Percentiles rank a stretch among this genome's conserved stretches.
Conservation (phyloP, 192 early-diverging fungal species). For the Coemansia sp. region DNA sequence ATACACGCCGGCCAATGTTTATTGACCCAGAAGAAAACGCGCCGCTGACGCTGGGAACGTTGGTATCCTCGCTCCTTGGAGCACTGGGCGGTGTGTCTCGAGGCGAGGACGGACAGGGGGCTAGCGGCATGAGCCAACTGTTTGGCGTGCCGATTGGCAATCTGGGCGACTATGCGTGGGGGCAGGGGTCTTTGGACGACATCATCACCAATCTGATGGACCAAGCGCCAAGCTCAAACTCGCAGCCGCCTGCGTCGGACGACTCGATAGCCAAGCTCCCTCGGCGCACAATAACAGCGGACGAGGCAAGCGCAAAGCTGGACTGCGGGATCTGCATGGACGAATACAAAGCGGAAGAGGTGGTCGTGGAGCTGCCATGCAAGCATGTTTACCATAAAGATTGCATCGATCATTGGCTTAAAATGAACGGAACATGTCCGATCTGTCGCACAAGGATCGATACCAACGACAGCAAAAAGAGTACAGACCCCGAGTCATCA, state of each 20-base stretch:
- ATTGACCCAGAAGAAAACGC: constrained; percentile 50
- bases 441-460: constrained; percentile 68
- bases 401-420: constrained; percentile 91
- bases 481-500: not conserved
- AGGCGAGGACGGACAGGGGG: constrained; percentile 25
- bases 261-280: constrained; percentile 70
- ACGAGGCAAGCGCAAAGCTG: constrained; percentile 62
- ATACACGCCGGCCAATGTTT: constrained; percentile 35
- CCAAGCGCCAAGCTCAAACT: constrained; percentile 57
- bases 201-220: constrained; percentile 88
- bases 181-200: constrained; percentile 78
- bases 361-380: constrained; percentile 73
- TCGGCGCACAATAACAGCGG: constrained; percentile 49
- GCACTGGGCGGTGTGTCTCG: constrained; percentile 38
- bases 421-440: constrained; percentile 91
- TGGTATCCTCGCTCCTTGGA: constrained; percentile 48
- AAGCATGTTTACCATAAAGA: constrained; percentile 84
- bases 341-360: constrained; percentile 70
- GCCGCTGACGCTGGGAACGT: constrained; percentile 36
- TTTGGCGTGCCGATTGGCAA: constrained; percentile 58
- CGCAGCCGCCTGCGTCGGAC: constrained; percentile 78
- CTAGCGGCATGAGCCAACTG: constrained; percentile 20
- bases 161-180: constrained; percentile 84
- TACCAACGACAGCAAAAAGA: not conserved
- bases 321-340: constrained; percentile 93